phyloP scores from a whole-genome alignment of 495 filamentous ascomycete genomes.

The Neurospora tetrasperma region DNA sequence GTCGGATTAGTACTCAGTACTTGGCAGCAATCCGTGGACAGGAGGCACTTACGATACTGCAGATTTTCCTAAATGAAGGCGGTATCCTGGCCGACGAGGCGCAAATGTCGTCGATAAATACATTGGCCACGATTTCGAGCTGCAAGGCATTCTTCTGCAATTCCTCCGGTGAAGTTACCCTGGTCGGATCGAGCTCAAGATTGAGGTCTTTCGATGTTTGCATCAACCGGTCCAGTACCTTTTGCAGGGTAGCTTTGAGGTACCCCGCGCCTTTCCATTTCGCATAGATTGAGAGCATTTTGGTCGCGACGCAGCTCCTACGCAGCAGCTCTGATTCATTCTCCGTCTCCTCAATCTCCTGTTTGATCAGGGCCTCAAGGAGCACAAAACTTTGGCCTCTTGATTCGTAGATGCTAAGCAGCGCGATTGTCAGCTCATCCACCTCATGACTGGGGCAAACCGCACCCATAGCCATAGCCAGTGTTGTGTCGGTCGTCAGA shows the following conservation, averaged over 20 bases:
- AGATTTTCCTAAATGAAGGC: constrained; percentile 52
- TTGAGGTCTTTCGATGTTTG: constrained; percentile 49
- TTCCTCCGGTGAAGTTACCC: constrained; percentile 46
- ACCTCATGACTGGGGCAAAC: constrained; percentile 54
- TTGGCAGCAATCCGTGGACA: background rate
- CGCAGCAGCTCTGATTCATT: constrained; percentile 54
- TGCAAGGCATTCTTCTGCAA: constrained; percentile 50
- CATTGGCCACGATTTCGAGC: constrained; percentile 49
- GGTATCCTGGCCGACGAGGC: constrained; percentile 49
- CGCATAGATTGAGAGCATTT: constrained; percentile 57
- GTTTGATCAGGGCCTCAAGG: constrained; percentile 52
- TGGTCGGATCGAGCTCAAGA: constrained; percentile 52
- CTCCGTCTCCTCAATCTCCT: constrained; percentile 57
- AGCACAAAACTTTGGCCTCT: constrained; percentile 49
- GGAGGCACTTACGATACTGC: constrained; percentile 40
- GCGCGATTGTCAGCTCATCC: constrained; percentile 52
- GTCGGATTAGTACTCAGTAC: background rate
- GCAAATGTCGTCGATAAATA: constrained; percentile 58
- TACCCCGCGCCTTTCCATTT: constrained; percentile 57
- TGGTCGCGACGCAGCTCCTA: constrained; percentile 55
- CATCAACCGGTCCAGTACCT: constrained; percentile 50
- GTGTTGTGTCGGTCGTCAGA: constrained; percentile 45
- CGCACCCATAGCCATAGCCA: constrained; percentile 51
- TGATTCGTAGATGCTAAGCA: constrained; percentile 58
- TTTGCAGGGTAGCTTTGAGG: constrained; percentile 51